Evolutionary conservation across 2,329 filamentous ascomycete genomes (phyloP).

Genomic region (Cladosporium sp.): DNA sequence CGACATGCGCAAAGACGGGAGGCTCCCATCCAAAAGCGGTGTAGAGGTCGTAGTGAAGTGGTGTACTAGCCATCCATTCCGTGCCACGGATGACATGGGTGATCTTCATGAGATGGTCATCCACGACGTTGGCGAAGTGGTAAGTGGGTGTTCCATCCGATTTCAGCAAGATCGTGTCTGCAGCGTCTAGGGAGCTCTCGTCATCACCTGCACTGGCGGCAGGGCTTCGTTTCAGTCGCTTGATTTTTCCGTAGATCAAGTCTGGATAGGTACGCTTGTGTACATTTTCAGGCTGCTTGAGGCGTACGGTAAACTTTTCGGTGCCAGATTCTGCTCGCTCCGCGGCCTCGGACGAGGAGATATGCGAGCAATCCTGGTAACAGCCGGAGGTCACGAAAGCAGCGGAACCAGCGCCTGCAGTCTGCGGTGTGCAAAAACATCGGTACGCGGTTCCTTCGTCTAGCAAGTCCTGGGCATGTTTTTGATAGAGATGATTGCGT

Average conservation of each 20-base stretch:
- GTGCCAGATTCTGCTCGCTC: constrained; percentile 60
- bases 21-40: constrained; percentile 47
- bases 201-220: constrained; percentile 26
- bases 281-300: constrained; percentile 60
- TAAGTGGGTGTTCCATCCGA: constrained; percentile 92
- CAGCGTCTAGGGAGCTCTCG: constrained; percentile 47
- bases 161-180: constrained; percentile 89
- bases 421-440: constrained; percentile 73
- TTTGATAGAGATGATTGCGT: constrained; percentile 66
- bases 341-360: constrained; percentile 64
- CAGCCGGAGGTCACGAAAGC: constrained; percentile 59
- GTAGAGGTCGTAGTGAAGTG: constrained; percentile 62
- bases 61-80: constrained; percentile 96
- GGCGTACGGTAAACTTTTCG: constrained; percentile 71
- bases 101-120: constrained; percentile 92
- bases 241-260: constrained; percentile 69
- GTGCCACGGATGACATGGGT: constrained; percentile 92
- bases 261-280: constrained; percentile 62
- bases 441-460: constrained; percentile 74
- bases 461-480: constrained; percentile 67
- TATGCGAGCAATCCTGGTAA: constrained; percentile 67
- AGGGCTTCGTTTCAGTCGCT: constrained; percentile 33
- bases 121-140: constrained; percentile 94
- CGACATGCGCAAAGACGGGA: constrained; percentile 47
- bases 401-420: constrained; percentile 54